A percentile compares a stretch with the other conserved stretches of the same genome.
Conservation (phyloP, 1,139 yeast genomes). For the Diutina scorzettiae region DNA sequence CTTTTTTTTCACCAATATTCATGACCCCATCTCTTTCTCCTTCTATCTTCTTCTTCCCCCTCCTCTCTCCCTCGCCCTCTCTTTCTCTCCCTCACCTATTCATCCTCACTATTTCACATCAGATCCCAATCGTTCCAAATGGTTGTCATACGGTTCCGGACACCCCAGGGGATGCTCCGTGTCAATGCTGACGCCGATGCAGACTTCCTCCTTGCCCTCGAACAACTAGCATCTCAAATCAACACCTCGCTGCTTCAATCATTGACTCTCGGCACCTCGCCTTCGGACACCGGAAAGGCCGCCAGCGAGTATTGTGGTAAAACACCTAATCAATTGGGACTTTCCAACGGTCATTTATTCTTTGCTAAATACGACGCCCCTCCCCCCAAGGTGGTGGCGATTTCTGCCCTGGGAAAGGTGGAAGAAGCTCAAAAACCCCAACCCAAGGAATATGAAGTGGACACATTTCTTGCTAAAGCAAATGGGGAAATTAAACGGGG, state of each 20-base stretch:
- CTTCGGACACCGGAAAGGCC: neutral
- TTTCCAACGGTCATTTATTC: neutral
- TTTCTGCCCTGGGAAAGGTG: conserved; percentile 7
- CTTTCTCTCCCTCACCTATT: too few relatives aligned
- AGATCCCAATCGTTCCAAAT: too few relatives aligned
- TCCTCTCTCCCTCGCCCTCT: too few relatives aligned
- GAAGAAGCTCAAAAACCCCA: conserved; percentile 10
- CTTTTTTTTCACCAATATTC: too few relatives aligned
- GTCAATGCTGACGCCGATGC: conserved; percentile 37
- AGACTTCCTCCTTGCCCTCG: conserved; percentile 38
- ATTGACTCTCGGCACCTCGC: neutral
- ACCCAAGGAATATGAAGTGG: conserved; percentile 41
- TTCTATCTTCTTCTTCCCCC: too few relatives aligned
- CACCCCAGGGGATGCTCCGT: conserved; percentile 75
- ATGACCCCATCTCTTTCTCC: too few relatives aligned
- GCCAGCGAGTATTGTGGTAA: conserved; percentile 1
- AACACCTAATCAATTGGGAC: neutral
- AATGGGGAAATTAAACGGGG: conserved; percentile 65
- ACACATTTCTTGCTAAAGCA: conserved; percentile 50
- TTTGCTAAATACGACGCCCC: neutral
- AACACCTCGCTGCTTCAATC: conserved; percentile 7
- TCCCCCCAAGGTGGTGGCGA: conserved; percentile 6
- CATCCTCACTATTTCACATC: too few relatives aligned
- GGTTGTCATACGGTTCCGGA: conserved; percentile 53
- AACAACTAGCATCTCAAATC: conserved; percentile 27